These are phyloP conservation scores for Cladophialophora psammophila DNA, from an alignment of 2,329 filamentous ascomycete genomes.

Conservation along the genomic window DNA sequence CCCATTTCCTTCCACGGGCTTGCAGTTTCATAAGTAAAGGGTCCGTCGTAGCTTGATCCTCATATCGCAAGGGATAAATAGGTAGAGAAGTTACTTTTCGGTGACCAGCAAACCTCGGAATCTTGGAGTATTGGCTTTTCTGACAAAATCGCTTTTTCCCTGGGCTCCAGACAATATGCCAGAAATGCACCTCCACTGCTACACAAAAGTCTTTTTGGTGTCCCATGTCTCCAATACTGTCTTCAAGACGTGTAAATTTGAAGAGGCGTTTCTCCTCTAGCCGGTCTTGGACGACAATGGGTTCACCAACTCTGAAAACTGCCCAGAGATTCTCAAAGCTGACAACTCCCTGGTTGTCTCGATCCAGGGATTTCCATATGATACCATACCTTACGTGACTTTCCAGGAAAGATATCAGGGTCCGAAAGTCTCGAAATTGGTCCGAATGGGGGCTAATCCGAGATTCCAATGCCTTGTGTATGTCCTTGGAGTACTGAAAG, in stretches of 20 bases:
- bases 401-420: conserved; percentile 9
- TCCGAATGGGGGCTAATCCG: neutral
- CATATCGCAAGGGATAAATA: conserved; percentile 15
- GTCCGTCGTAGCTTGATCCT: conserved; percentile 4
- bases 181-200: conserved; percentile 10
- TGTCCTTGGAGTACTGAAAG: conserved; percentile 2
- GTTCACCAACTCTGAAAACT: conserved; percentile 15
- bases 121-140: conserved; percentile 11
- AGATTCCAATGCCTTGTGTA: neutral
- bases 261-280: conserved; percentile 19
- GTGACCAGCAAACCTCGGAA: conserved; percentile 14
- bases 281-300: conserved; percentile 14
- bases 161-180: conserved; percentile 14
- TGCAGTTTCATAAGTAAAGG: conserved; percentile 3
- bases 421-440: neutral
- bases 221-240: conserved; percentile 1
- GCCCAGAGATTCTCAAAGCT: conserved; percentile 22
- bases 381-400: conserved; percentile 5
- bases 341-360: neutral
- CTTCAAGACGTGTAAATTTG: conserved; percentile 21
- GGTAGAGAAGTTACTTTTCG: conserved; percentile 11
- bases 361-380: neutral
- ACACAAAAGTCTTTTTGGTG: conserved; percentile 14
- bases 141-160: conserved; percentile 18
- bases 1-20: conserved; percentile 3